Conservation (phyloP, 352 stramenopile genomes). For the Globisporangium megalacanthum region DNA sequence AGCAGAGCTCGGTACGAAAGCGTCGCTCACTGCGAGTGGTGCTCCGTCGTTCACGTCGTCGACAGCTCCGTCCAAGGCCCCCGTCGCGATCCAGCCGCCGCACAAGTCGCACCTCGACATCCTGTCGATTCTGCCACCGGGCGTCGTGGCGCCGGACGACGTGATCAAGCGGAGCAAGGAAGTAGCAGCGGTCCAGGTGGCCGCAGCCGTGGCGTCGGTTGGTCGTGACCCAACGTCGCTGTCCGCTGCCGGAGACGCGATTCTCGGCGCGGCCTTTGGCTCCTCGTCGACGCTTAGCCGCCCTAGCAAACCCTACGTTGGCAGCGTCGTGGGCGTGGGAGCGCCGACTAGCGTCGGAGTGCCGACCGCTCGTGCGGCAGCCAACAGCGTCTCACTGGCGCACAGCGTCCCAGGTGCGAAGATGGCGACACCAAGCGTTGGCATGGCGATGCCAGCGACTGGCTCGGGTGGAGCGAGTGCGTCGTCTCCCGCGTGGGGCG, state of each 20-base stretch:
- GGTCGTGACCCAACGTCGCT: slow-evolving; percentile 40
- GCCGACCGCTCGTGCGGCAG: slow-evolving; percentile 4
- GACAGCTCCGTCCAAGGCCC: slow-evolving; percentile 10
- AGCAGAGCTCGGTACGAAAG: slow-evolving; percentile 13
- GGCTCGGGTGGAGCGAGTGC: slow-evolving; percentile 4
- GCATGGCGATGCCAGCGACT: slow-evolving; percentile 7
- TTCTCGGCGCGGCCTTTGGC: slow-evolving; percentile 46
- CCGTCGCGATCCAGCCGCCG: slow-evolving; percentile 34
- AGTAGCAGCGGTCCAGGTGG: slow-evolving; percentile 68
- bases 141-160: slow-evolving; percentile 61
- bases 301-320: slow-evolving; percentile 26
- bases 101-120: slow-evolving; percentile 83
- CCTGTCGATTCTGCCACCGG: slow-evolving; percentile 48
- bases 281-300: slow-evolving; percentile 29
- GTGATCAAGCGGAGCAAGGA: slow-evolving; percentile 87
- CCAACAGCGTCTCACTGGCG: slow-evolving; percentile 4
- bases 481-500: slow-evolving; percentile 18
- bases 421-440: slow-evolving; percentile 3
- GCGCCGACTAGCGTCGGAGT: slow-evolving; percentile 1
- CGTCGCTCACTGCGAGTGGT: slow-evolving; percentile 9
- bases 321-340: slow-evolving; percentile 11
- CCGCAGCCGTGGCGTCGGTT: slow-evolving; percentile 52
- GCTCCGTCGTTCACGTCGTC: slow-evolving; percentile 12
- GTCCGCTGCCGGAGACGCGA: slow-evolving; percentile 40
- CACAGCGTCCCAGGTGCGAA: slow-evolving; percentile 7